These are phyloP conservation scores for Diaporthe citriasiana DNA, from an alignment of 2,329 filamentous ascomycete species.

Conservation along the genomic window DNA sequence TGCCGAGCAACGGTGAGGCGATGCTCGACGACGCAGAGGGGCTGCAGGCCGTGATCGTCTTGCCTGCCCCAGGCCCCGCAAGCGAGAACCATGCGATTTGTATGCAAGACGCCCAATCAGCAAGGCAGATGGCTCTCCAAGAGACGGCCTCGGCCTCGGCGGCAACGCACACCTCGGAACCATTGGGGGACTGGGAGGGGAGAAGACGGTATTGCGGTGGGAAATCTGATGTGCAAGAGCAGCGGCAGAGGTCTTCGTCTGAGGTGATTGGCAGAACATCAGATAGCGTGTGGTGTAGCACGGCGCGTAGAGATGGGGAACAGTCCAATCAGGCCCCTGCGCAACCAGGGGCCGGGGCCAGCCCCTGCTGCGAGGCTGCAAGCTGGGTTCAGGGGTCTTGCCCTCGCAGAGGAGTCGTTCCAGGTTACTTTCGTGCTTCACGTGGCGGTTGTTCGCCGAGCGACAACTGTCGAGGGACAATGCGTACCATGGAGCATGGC, in stretches of 20 bases:
- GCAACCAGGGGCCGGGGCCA: constrained; percentile 25
- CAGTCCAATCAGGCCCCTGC: constrained; percentile 37
- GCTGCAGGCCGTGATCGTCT: constrained; percentile 34
- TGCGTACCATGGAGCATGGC: neutral
- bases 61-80: constrained; percentile 30
- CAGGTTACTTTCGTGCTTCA: constrained; percentile 24
- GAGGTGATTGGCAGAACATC: constrained; percentile 40
- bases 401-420: constrained; percentile 37
- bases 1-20: constrained; percentile 26
- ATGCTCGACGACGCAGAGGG: constrained; percentile 15
- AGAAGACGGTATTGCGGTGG: constrained; percentile 32
- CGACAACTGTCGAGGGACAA: constrained; percentile 6
- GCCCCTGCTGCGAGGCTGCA: constrained; percentile 37
- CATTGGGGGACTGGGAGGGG: constrained; percentile 37
- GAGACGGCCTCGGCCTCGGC: constrained; percentile 36
- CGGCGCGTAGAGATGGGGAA: constrained; percentile 41
- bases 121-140: constrained; percentile 21
- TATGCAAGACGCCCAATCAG: constrained; percentile 35
- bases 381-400: constrained; percentile 34
- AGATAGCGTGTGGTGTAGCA: constrained; percentile 39
- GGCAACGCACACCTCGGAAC: constrained; percentile 34
- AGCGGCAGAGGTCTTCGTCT: constrained; percentile 35
- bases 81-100: constrained; percentile 23
- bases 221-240: constrained; percentile 32
- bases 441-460: constrained; percentile 22